Conservation (phyloP, 2,329 filamentous ascomycete genomes). For the Epichloe sibirici region DNA sequence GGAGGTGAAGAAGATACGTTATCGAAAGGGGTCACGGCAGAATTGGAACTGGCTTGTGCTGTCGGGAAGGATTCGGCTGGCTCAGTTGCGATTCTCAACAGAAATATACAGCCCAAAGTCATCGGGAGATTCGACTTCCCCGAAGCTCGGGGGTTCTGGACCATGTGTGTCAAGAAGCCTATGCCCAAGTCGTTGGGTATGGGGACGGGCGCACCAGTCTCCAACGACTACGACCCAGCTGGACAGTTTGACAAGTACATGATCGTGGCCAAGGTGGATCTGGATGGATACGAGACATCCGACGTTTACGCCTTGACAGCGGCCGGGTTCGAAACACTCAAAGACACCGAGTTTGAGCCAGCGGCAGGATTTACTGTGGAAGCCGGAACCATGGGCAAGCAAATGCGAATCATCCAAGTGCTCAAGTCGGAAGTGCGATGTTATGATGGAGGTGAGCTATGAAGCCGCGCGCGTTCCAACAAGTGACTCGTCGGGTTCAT, state of each 20-base stretch:
- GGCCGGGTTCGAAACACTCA: conserved; percentile 60
- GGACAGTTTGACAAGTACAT: conserved; percentile 66
- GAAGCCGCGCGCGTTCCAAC: not conserved
- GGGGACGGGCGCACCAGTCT: conserved; percentile 35
- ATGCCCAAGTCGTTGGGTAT: conserved; percentile 41
- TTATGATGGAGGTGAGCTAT: conserved; percentile 68
- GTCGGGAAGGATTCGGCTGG: conserved; percentile 55
- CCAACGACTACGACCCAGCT: conserved; percentile 43
- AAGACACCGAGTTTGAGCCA: conserved; percentile 81
- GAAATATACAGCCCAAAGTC: conserved; percentile 62
- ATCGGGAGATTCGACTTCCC: conserved; percentile 60
- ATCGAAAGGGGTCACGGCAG: conserved; percentile 35
- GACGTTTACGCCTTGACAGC: conserved; percentile 67
- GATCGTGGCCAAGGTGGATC: conserved; percentile 63
- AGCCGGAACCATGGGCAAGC: conserved; percentile 69
- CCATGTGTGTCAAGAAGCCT: conserved; percentile 57
- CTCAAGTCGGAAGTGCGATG: conserved; percentile 76
- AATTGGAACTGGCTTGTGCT: conserved; percentile 47
- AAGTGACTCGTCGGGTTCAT: not conserved
- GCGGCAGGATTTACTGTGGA: conserved; percentile 80
- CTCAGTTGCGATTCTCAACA: conserved; percentile 63
- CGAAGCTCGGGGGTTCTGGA: conserved; percentile 69
- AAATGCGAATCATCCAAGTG: conserved; percentile 76
- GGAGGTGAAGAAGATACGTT: conserved; percentile 32
- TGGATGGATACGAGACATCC: conserved; percentile 61